Conservation (phyloP, 257 asterid species). For the Przewalskia tangutica region DNA sequence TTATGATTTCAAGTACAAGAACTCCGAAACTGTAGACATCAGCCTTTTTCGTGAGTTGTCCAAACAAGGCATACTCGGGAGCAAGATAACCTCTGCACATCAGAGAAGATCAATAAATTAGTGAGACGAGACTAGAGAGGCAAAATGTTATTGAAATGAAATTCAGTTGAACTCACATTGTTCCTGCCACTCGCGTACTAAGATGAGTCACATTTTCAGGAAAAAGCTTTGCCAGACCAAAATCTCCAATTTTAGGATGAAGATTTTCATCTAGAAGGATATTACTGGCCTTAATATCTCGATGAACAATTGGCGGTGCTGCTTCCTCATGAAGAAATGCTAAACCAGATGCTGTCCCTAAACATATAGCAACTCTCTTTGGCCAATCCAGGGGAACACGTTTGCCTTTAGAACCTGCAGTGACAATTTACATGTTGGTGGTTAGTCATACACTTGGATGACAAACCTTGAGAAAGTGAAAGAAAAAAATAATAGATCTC, state of each 20-base stretch:
- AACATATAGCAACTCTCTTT: constrained; percentile 53
- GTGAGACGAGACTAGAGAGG: background rate
- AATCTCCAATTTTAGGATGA: constrained; percentile 68
- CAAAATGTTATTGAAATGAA: background rate
- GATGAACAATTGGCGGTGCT: constrained; percentile 61
- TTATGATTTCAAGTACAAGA: constrained; percentile 54
- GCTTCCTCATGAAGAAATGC: constrained; percentile 80
- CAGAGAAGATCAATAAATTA: background rate
- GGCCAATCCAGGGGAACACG: constrained; percentile 47
- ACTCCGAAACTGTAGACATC: constrained; percentile 80
- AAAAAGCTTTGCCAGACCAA: constrained; percentile 81
- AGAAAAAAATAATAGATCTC: no score
- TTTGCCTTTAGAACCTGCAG: constrained; percentile 42
- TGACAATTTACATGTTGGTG: background rate
- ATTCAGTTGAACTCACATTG: constrained; percentile 45
- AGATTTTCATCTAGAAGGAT: constrained; percentile 65
- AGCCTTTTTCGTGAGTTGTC: constrained; percentile 70
- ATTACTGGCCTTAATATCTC: constrained; percentile 84
- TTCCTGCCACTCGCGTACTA: constrained; percentile 82
- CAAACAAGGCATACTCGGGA: constrained; percentile 64
- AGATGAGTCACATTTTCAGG: constrained; percentile 87
- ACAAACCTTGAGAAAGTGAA: background rate
- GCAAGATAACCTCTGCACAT: constrained; percentile 66
- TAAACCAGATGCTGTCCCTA: constrained; percentile 72
- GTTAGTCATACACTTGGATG: background rate